Base-by-base conservation (phyloP, 176 grass and related monocot species). In the Tillandsia leiboldiana region DNA sequence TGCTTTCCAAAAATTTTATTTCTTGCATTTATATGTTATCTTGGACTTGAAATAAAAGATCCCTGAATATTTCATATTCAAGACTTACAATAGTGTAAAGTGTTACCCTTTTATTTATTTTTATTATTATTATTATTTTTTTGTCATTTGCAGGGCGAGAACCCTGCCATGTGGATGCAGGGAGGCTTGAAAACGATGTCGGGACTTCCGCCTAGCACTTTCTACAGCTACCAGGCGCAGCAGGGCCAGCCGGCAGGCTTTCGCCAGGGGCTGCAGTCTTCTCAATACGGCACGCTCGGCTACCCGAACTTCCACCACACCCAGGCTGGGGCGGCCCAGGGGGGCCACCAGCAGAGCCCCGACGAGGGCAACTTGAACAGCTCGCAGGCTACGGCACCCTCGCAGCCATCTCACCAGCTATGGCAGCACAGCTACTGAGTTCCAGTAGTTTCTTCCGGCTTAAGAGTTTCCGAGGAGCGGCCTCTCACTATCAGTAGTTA, bases 401-500 rank as follows among this genome's bases (percentile, higher is more conserved):
- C 75, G 26, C 75, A 77, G 53, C 66, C 51, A 59, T 15, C 26
- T 14, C 53, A 86, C 84, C 94, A 89, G 75, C 80, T 76, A 77
- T 99, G 95, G 95, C 90, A 93, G 66, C 87, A 94, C 75, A 81
- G 51, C 51, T 99, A 94, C 82, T 99, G 80, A 90, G 82, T 73
- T 12, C 26, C 50, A 20, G 51, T 48, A 10, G 63, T 51, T 61
- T 57, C 72, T 70, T 50, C 11, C 53, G 20, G 50, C 15, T 71
- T 63, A 53, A 68, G 59, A 2, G 12, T 48, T 15, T 47, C 29
- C 5, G 27, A n/a, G 42, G 28, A 48, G 27, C 17, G 29, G 65
- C 26, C 12, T 15, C 15, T 62, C 33, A 3, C 23, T 61, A 69
- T 49, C 12, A 42, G 33, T 42, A 42, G 33, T 42, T 42, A 7